Evolutionary conservation across 176 grass and related monocot species (phyloP).

Genomic region (Zoysia japonica): DNA sequence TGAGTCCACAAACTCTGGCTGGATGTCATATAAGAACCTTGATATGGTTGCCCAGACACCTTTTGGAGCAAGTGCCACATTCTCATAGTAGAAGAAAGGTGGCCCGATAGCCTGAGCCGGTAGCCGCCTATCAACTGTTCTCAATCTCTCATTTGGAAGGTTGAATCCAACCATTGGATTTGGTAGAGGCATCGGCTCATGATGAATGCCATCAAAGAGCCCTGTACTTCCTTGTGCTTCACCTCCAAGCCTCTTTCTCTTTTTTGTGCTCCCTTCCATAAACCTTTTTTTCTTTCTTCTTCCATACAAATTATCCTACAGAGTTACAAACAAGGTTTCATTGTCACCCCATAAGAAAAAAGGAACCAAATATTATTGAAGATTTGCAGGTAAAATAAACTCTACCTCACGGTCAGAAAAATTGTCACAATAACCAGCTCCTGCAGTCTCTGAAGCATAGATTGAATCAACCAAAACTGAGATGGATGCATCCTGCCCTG

Average conservation of each 20-base stretch:
- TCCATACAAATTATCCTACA: conserved; percentile 35
- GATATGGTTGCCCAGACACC: conserved; percentile 67
- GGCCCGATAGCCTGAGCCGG: conserved; percentile 54
- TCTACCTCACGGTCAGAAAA: background rate
- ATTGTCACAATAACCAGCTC: conserved; percentile 44
- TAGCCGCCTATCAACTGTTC: conserved; percentile 31
- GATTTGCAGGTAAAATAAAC: too few relatives aligned
- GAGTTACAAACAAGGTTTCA: conserved; percentile 32
- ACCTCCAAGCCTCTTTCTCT: conserved; percentile 40
- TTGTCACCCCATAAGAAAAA: conserved; percentile 2
- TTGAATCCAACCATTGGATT: conserved; percentile 75
- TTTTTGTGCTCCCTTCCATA: conserved; percentile 35
- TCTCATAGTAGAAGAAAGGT: conserved; percentile 87
- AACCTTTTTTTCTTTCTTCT: conserved; percentile 31
- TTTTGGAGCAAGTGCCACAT: conserved; percentile 71
- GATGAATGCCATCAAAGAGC: conserved; percentile 25
- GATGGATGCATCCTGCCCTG: conserved; percentile 63
- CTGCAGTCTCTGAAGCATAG: conserved; percentile 59
- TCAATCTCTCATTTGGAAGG: conserved; percentile 46
- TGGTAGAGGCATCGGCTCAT: conserved; percentile 48
- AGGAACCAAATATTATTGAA: background rate
- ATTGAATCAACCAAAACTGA: conserved; percentile 65
- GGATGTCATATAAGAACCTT: conserved; percentile 64
- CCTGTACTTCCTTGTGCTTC: conserved; percentile 29
- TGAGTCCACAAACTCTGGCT: conserved; percentile 76